Percentiles rank a stretch among this genome's conserved stretches.
Evolutionary conservation across 768 basidiomycete species (phyloP).

Genomic region (Suillus subluteus): DNA sequence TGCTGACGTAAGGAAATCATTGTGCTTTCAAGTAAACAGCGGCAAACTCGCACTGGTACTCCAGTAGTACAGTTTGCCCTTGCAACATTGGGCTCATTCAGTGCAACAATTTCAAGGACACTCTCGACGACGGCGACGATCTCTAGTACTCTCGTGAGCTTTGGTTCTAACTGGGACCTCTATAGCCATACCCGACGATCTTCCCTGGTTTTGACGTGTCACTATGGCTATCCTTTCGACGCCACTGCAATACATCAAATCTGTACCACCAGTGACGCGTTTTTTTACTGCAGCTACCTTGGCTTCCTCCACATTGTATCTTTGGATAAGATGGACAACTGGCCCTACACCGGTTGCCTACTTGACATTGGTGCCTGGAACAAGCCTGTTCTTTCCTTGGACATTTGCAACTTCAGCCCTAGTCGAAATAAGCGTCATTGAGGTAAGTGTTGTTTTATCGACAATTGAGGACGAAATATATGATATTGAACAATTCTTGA

Average conservation of each 20-base stretch:
- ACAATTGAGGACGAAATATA: conserved; percentile 9
- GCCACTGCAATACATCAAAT: conserved; percentile 66
- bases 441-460: conserved; percentile 56
- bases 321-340: conserved; percentile 64
- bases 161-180: neutral
- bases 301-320: conserved; percentile 59
- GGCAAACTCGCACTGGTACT: conserved; percentile 22
- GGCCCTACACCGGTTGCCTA: conserved; percentile 55
- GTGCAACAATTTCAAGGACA: conserved; percentile 8
- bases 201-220: neutral
- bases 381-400: conserved; percentile 88
- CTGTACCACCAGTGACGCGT: conserved; percentile 81
- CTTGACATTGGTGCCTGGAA: conserved; percentile 81
- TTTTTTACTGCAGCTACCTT: conserved; percentile 66
- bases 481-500: conserved; percentile 1
- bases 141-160: neutral
- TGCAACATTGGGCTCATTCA: conserved; percentile 6
- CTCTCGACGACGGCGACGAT: neutral
- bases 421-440: conserved; percentile 81
- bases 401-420: conserved; percentile 87
- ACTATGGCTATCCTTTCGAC: conserved; percentile 79
- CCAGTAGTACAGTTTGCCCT: neutral
- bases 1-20: conserved; percentile 36
- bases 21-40: conserved; percentile 24
- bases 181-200: conserved; percentile 5